A percentile compares a stretch with the other conserved stretches of the same genome.
Conservation (phyloP, 768 basidiomycete genomes). For the Suillus lakei region DNA sequence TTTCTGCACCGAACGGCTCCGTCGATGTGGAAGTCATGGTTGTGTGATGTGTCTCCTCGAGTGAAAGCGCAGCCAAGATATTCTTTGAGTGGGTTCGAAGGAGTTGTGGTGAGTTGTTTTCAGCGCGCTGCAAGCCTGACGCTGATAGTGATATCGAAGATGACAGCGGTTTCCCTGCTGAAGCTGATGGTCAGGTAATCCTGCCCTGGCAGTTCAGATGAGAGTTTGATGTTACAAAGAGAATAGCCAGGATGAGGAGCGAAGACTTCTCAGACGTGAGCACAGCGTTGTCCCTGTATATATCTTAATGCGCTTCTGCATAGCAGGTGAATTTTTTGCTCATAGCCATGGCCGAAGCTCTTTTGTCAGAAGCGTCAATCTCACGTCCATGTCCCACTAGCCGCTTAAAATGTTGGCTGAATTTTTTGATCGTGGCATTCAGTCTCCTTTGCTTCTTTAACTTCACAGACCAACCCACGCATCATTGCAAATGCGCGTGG, state of each 20-base stretch:
- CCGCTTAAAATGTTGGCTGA: not conserved
- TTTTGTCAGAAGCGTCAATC: not conserved
- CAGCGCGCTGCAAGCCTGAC: no score
- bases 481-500: not conserved
- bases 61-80: no score
- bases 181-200: not conserved
- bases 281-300: not conserved
- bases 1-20: no score
- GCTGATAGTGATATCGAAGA: no score
- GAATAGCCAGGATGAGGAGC: not conserved
- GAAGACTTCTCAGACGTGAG: not conserved
- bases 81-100: no score
- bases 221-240: not conserved
- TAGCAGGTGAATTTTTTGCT: not conserved
- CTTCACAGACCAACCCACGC: not conserved
- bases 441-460: not conserved
- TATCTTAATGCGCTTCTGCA: not conserved
- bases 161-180: no score
- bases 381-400: not conserved
- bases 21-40: no score
- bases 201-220: not conserved
- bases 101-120: no score
- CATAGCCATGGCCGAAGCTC: not conserved
- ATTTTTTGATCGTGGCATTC: not conserved
- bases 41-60: no score